A percentile compares a stretch with the other conserved stretches of the same genome.
Evolutionary conservation across 2,329 filamentous ascomycete genomes (phyloP).

Genomic region (Paracorniculantispora psalliotae): DNA sequence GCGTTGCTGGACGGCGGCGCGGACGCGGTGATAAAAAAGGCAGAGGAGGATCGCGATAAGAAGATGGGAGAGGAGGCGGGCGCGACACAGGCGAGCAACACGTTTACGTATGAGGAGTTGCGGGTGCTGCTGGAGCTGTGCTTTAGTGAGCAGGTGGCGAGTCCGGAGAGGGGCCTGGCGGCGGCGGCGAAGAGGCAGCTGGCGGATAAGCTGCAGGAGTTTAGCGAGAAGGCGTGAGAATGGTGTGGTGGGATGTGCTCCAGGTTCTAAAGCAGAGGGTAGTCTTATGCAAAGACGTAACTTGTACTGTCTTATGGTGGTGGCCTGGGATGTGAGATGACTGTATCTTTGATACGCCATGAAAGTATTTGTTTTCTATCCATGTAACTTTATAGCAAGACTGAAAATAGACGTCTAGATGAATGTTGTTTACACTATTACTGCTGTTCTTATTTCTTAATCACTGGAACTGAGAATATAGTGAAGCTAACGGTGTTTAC

Average conservation of each 20-base stretch:
- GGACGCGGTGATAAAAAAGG: slow-evolving; percentile 59
- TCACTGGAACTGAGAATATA: too few relatives aligned
- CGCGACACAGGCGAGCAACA: slow-evolving; percentile 26
- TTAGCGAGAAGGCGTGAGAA: slow-evolving; percentile 71
- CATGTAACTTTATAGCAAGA: neutral
- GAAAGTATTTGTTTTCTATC: neutral
- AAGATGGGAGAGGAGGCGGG: slow-evolving; percentile 28
- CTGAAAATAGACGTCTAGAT: neutral
- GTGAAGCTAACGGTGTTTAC: too few relatives aligned
- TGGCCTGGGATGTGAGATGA: neutral
- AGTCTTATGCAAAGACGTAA: too few relatives aligned
- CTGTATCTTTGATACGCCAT: neutral
- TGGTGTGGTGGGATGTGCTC: slow-evolving; percentile 4
- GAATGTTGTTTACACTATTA: too few relatives aligned
- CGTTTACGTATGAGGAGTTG: slow-evolving; percentile 61
- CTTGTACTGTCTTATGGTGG: too few relatives aligned
- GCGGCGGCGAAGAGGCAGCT: slow-evolving; percentile 63
- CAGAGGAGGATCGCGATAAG: slow-evolving; percentile 42
- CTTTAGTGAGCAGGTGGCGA: slow-evolving; percentile 62
- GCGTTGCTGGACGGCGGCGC: slow-evolving; percentile 61
- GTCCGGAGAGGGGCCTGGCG: slow-evolving; percentile 62
- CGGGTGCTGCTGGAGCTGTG: slow-evolving; percentile 62
- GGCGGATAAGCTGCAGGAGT: slow-evolving; percentile 62
- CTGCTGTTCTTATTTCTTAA: too few relatives aligned
- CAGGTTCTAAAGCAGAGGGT: too few relatives aligned